Evolutionary conservation across 2,329 filamentous ascomycete species (phyloP).

Genomic region (Aspergillus puulaauensis): DNA sequence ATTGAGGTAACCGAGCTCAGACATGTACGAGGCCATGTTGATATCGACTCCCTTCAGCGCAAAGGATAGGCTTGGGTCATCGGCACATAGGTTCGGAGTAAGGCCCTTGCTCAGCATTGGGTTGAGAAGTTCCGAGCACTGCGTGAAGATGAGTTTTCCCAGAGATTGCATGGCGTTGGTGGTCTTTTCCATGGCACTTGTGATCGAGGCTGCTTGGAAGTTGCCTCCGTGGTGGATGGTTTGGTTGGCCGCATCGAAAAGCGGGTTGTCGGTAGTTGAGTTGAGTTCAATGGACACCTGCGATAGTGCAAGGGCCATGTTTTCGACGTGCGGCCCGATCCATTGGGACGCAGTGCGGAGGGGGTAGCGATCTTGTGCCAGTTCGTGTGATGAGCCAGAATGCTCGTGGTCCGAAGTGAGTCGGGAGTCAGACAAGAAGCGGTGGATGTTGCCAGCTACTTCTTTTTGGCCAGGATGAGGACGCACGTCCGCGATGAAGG

Average conservation of each 20-base stretch:
- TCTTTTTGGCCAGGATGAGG: conserved; percentile 64
- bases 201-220: conserved; percentile 64
- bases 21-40: conserved; percentile 63
- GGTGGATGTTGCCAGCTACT: conserved; percentile 54
- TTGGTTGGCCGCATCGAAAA: conserved; percentile 50
- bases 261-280: conserved; percentile 66
- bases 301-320: conserved; percentile 56
- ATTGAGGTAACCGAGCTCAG: conserved; percentile 62
- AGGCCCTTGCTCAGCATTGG: conserved; percentile 60
- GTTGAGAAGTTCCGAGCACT: conserved; percentile 64
- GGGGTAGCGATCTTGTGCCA: conserved; percentile 65
- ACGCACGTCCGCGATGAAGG: conserved; percentile 58
- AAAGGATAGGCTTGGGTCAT: conserved; percentile 55
- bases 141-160: conserved; percentile 64
- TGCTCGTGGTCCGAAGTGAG: conserved; percentile 4
- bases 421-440: conserved; percentile 51
- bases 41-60: conserved; percentile 66
- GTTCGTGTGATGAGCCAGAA: conserved; percentile 20
- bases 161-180: conserved; percentile 53
- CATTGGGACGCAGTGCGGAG: conserved; percentile 66
- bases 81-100: conserved; percentile 60
- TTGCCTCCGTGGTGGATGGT: conserved; percentile 63
- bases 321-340: conserved; percentile 66
- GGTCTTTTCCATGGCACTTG: conserved; percentile 65
- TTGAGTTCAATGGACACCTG: conserved; percentile 65